Evolutionary conservation across 177 flowering plant species (phyloP), one percentile per base, ranked within the genome.

Genomic region (Vitis hybrid): DNA sequence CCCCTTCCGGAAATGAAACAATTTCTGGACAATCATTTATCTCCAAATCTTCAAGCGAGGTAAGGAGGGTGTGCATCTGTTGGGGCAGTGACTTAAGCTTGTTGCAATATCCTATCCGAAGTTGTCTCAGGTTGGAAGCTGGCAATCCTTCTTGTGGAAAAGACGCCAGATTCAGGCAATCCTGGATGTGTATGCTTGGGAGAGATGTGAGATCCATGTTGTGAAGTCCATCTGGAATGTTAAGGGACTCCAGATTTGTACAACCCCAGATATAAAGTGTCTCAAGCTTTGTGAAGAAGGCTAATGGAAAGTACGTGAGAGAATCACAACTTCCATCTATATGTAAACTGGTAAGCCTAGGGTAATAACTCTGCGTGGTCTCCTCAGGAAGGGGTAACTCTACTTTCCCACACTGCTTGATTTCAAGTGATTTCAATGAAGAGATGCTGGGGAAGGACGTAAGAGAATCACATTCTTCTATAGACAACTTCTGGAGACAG

Each of bases 181-280:
- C 8, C 1, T 1, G 19, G 0, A 0, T 0, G 4, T 19, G 19
- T 19, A 26, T 26, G 0, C 0, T 34, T 34, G 0, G 45, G 45
- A 34, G 45, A 5, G 45, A 34, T 34, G 45, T 34, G 45, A 34
- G 45, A 34, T 34, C 45, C 45, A 34, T 34, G 45, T 34, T 5
- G 5, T 11, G 40, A 50, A 15, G 9, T 13, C 71, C 76, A 3
- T 40, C 50, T 2, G 64, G 50, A 14, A 59, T 23, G 17, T 56
- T 50, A 67, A 72, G 12, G 14, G 66, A 30, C 2, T 60, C 13
- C 10, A 72, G 32, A 14, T 61, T 60, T 15, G 0, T 8, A 48
- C 65, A 66, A 2, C 3, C n/a, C 12, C 17, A 69, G 68, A 13
- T 18, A 17, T 1, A 19, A 1, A 19, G 19, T 19, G 19, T 19